Conservation (phyloP, 2,329 filamentous ascomycete genomes). For the Alternaria sp. region DNA sequence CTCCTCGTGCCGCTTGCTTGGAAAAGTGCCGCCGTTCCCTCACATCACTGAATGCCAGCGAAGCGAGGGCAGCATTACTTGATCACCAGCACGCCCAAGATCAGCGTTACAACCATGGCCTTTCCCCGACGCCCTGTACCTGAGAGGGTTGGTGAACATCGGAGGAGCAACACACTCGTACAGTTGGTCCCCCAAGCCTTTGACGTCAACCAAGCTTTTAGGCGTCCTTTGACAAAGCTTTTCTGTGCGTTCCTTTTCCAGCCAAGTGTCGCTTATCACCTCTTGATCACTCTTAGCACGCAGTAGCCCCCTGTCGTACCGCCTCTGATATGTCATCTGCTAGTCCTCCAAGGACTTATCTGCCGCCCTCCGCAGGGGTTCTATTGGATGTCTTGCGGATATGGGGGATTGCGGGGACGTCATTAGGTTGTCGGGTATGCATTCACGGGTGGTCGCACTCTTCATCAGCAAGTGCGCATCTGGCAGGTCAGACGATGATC, state of each 20-base stretch:
- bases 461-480: neutral
- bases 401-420: conserved; percentile 28
- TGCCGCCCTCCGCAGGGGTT: neutral
- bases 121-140: too few relatives aligned
- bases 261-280: conserved; percentile 31
- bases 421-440: conserved; percentile 17
- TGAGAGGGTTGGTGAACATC: neutral
- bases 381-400: conserved; percentile 8
- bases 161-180: neutral
- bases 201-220: conserved; percentile 19
- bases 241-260: conserved; percentile 7
- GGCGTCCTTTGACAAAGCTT: conserved; percentile 31
- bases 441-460: conserved; percentile 14
- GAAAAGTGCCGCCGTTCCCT: neutral
- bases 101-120: too few relatives aligned
- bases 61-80: too few relatives aligned
- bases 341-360: neutral
- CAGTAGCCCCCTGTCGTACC: conserved; percentile 12
- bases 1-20: neutral
- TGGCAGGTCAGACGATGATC: conserved; percentile 7
- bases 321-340: conserved; percentile 5
- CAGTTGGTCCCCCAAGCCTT: conserved; percentile 1
- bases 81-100: too few relatives aligned
- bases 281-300: conserved; percentile 22
- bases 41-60: too few relatives aligned